Percentiles rank a stretch among this genome's conserved stretches.
Evolutionary conservation across 2,329 filamentous ascomycete genomes (phyloP).

Genomic region (Pseudocercospora cruenta): DNA sequence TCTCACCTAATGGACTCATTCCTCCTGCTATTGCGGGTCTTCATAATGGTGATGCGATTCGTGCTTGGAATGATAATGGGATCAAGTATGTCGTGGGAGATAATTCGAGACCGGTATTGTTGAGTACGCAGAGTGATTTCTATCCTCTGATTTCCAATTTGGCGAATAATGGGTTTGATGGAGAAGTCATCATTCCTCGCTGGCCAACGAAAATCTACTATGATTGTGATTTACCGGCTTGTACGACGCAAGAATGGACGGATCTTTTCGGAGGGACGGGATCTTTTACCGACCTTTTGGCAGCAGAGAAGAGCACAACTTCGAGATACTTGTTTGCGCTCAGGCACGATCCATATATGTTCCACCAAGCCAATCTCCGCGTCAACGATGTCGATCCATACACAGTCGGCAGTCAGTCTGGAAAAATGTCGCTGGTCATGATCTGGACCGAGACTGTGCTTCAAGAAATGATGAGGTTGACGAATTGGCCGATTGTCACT

Average conservation of each 20-base stretch:
- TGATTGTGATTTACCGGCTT: conserved; percentile 14
- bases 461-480: conserved; percentile 16
- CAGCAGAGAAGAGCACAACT: conserved; percentile 9
- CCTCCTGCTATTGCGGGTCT: conserved; percentile 17
- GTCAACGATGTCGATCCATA: conserved; percentile 8
- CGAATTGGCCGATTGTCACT: conserved; percentile 12
- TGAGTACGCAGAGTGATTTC: not conserved
- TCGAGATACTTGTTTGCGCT: conserved; percentile 11
- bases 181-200: conserved; percentile 13
- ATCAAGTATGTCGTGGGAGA: conserved; percentile 9
- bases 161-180: too few species aligned
- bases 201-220: conserved; percentile 20
- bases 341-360: conserved; percentile 15
- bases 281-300: conserved; percentile 12
- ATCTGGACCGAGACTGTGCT: conserved; percentile 16
- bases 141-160: conserved; percentile 16
- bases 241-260: conserved; percentile 14
- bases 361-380: conserved; percentile 17
- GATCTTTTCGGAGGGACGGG: conserved; percentile 13
- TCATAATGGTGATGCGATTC: conserved; percentile 17
- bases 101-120: conserved; percentile 14
- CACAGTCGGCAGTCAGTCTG: conserved; percentile 8
- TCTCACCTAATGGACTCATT: conserved; percentile 8
- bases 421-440: conserved; percentile 12
- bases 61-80: conserved; percentile 11